Evolutionary conservation across 305 asterid genomes (phyloP), one percentile per base, ranked within the genome.

Genomic region (Solanum hybrid): DNA sequence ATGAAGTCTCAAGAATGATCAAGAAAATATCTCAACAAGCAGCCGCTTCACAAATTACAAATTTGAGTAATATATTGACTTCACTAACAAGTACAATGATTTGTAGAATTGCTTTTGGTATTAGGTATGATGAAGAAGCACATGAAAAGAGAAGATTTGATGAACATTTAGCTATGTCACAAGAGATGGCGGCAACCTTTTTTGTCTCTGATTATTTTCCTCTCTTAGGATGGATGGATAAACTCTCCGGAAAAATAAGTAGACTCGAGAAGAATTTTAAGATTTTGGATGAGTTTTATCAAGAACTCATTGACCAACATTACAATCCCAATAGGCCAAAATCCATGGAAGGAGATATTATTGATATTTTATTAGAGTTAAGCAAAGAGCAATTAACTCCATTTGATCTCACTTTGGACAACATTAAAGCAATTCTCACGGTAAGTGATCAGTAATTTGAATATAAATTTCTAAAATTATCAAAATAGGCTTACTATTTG

Each of bases 51-150:
- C 51, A 77, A 36, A 37, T 77, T 10, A 26, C 24, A 6, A 36
- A 88, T 31, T 88, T 77, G 24, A 88, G 90, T 26, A 35, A n/a
- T 81, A 51, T 33, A n/a, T 2, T 29, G 22, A 57, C 13, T 81
- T 76, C 90, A 42, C 5, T 88, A 37, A 37, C 86, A 18, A 87
- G 87, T 34, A 88, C 57, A 22, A 88, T 57, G 22, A 76, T 40
- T 76, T 40, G 90, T 77, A 51, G 90, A 78, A 7, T 14, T 33
- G 90, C 86, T 73, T 75, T 75, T 77, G 90, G 90, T 46, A 75
- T 36, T 36, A 75, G 84, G 3, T 87, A 40, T 76, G 85, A 87
- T n/a, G 64, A 87, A 28, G 85, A 40, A 75, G 34, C 61, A n/a
- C 71, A 42, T 3, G 86, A 75, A 39, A 88, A 13, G 84, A 88